Conservation (phyloP, 1,284 basidiomycete genomes). For the Volvariella surrecta region DNA sequence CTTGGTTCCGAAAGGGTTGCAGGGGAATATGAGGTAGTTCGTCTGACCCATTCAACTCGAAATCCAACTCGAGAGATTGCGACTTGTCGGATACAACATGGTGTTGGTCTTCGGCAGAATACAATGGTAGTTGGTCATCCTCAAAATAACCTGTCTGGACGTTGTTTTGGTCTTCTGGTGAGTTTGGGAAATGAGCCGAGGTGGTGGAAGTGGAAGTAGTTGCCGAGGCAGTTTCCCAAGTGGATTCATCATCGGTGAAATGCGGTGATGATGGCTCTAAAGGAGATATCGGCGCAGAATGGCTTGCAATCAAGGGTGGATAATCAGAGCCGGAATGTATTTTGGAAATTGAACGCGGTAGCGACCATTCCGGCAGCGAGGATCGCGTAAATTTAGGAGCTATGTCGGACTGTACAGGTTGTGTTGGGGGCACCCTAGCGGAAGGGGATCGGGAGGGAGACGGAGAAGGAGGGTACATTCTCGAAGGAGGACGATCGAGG, state of each 20-base stretch:
- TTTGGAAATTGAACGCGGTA: not conserved
- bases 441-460: constrained; percentile 42
- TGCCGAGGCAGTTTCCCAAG: constrained; percentile 62
- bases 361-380: not conserved
- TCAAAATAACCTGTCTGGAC: constrained; percentile 15
- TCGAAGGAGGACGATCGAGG: constrained; percentile 23
- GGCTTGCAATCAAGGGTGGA: constrained; percentile 10
- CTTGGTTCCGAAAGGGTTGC: constrained; percentile 94
- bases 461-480: constrained; percentile 39
- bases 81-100: not conserved
- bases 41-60: constrained; percentile 36
- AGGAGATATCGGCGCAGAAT: constrained; percentile 23
- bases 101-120: constrained; percentile 8
- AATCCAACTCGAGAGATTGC: constrained; percentile 12
- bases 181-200: constrained; percentile 31
- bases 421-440: constrained; percentile 2
- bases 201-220: constrained; percentile 50
- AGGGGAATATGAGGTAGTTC: constrained; percentile 88
- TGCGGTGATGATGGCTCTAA: constrained; percentile 43
- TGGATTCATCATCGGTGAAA: constrained; percentile 70
- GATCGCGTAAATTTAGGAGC: not conserved
- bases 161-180: constrained; percentile 18
- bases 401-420: not conserved
- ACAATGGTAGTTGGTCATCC: not conserved
- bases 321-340: not conserved